A percentile compares a stretch with the other conserved stretches of the same genome.
phyloP scores from a whole-genome alignment of 1,284 basidiomycete genomes.

The Neonothopanus nambi region DNA sequence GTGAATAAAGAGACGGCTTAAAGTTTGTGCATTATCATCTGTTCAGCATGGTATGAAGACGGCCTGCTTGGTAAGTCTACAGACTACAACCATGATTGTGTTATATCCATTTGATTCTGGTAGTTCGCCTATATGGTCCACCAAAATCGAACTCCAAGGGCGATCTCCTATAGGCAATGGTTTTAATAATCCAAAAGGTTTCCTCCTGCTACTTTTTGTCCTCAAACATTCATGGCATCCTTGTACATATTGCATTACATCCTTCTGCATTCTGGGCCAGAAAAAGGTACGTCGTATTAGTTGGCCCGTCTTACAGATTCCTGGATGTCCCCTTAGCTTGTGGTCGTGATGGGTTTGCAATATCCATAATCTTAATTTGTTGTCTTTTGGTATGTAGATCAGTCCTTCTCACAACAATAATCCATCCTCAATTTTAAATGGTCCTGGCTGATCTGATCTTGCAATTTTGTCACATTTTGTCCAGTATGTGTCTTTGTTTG shows the following conservation, averaged over 20 bases:
- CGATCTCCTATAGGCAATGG: constrained; percentile 4
- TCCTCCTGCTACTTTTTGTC: neutral
- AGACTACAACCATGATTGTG: constrained; percentile 29
- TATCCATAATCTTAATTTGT: neutral
- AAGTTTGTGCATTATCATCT: neutral
- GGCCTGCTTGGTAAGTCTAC: neutral
- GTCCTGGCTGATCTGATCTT: neutral
- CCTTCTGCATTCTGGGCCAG: constrained; percentile 20
- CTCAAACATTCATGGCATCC: neutral
- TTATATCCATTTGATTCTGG: constrained; percentile 29
- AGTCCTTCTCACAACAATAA: neutral
- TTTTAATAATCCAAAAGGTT: constrained; percentile 6
- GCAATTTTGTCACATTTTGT: neutral
- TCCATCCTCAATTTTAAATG: constrained; percentile 20
- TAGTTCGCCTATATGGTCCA: constrained; percentile 23
- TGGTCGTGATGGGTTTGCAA: constrained; percentile 12
- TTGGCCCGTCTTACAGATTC: constrained; percentile 29
- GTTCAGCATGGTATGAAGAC: neutral
- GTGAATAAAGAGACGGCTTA: neutral
- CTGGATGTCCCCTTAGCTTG: constrained; percentile 29
- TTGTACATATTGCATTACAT: constrained; percentile 19
- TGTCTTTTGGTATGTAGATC: constrained; percentile 13
- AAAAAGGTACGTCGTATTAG: constrained; percentile 20
- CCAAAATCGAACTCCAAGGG: constrained; percentile 4
- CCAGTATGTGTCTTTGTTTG: neutral